Evolutionary conservation across 495 filamentous ascomycete species (phyloP).

Genomic region (Penicillium goetzii): DNA sequence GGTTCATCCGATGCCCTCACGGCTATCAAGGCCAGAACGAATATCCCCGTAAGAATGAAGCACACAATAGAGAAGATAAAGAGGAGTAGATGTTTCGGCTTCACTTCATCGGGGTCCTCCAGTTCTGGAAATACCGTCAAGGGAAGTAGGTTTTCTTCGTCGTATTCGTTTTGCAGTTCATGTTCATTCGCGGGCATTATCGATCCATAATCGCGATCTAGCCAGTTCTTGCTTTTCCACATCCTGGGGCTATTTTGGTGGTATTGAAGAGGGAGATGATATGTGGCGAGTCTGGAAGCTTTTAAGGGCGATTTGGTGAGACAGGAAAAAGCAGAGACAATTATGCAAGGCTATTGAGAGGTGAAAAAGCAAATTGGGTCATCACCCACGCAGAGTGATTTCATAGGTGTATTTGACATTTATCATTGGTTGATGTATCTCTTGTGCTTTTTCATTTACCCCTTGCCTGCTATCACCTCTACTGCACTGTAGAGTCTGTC

Average conservation of each 20-base stretch:
- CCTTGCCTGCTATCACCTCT: background rate
- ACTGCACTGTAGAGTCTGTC: background rate
- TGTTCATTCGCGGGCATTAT: background rate
- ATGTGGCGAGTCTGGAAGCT: background rate
- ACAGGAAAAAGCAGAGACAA: conserved; percentile 1
- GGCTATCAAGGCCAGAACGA: conserved; percentile 1
- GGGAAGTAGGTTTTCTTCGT: conserved; percentile 1
- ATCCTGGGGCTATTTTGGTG: background rate
- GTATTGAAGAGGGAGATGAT: background rate
- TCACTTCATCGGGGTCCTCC: background rate
- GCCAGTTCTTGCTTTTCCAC: conserved; percentile 18
- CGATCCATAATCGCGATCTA: conserved; percentile 17
- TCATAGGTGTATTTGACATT: background rate
- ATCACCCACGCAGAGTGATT: background rate
- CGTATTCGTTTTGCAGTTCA: background rate
- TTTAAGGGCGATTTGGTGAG: background rate
- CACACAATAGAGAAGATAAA: background rate
- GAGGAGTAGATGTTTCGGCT: background rate
- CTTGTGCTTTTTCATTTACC: background rate
- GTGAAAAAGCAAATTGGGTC: background rate
- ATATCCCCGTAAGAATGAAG: conserved; percentile 4
- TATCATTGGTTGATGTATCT: background rate
- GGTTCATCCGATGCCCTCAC: background rate
- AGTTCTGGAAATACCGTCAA: background rate
- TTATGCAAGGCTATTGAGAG: conserved; percentile 4